Evolutionary conservation across 495 filamentous ascomycete genomes (phyloP).

Genomic region (Darksidea phi): DNA sequence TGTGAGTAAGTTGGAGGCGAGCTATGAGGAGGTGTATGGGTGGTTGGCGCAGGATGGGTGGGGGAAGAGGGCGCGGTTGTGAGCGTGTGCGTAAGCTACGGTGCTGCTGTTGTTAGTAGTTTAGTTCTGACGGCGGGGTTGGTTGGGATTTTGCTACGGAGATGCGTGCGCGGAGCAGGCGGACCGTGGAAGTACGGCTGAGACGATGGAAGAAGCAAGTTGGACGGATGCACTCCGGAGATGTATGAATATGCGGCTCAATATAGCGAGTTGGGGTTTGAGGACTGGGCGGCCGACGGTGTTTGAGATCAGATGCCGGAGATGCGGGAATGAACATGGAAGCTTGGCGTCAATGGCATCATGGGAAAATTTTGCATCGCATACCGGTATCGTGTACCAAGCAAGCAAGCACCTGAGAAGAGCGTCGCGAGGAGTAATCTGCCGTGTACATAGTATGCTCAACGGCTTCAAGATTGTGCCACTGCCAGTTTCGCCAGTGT

Average conservation of each 20-base stretch:
- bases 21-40: constrained; percentile 50
- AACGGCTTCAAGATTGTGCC: too few species aligned
- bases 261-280: not conserved
- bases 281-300: not conserved
- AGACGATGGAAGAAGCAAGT: not conserved
- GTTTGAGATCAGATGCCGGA: constrained; percentile 17
- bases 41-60: constrained; percentile 44
- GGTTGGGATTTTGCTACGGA: not conserved
- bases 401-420: too few species aligned
- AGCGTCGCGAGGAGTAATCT: too few species aligned
- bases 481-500: too few species aligned
- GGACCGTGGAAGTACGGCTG: too few species aligned
- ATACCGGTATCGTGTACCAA: not conserved
- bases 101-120: too few species aligned
- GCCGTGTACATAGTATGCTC: too few species aligned
- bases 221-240: not conserved
- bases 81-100: too few species aligned
- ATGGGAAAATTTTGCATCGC: constrained; percentile 11
- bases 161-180: not conserved
- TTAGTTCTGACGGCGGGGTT: too few species aligned
- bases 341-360: not conserved
- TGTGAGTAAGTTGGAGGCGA: constrained; percentile 44
- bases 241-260: constrained; percentile 8
- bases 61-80: constrained; percentile 13
- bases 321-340: not conserved